phyloP scores from a whole-genome alignment of 371 early-diverging fungal species.

The Circinella umbellata region DNA sequence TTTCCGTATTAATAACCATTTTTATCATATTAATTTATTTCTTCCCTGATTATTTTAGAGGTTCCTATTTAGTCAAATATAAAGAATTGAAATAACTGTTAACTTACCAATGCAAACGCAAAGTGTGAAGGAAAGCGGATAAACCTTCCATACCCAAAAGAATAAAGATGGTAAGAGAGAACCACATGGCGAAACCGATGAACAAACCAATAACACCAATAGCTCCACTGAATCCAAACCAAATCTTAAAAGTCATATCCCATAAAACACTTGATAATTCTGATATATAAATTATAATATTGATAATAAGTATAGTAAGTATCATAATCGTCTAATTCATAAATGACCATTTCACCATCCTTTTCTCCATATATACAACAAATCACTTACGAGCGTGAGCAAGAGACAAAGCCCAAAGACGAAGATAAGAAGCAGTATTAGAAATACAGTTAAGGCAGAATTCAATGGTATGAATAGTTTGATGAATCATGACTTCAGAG shows the following conservation, averaged over 20 bases:
- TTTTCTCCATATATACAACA: too few species aligned
- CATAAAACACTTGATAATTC: constrained; percentile 98
- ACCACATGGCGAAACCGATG: constrained; percentile 84
- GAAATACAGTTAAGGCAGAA: constrained; percentile 98
- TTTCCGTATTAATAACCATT: background rate
- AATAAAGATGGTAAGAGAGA: constrained; percentile 83
- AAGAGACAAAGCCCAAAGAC: constrained; percentile 99
- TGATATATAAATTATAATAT: constrained; percentile 16
- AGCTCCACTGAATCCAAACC: constrained; percentile 59
- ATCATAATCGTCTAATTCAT: too few species aligned
- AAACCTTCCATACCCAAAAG: constrained; percentile 98
- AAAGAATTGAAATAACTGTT: too few species aligned
- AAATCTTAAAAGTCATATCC: constrained; percentile 89
- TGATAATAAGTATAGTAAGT: too few species aligned
- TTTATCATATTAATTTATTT: too few species aligned
- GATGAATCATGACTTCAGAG: constrained; percentile 94
- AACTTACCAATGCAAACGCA: constrained; percentile 96
- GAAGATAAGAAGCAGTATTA: constrained; percentile 99
- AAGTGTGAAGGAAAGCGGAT: constrained; percentile 98
- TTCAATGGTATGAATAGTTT: constrained; percentile 99
- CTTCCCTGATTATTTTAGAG: background rate
- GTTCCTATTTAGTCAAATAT: too few species aligned
- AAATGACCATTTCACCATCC: too few species aligned
- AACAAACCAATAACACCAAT: constrained; percentile 70
- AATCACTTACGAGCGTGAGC: constrained; percentile 92